Base-by-base conservation (phyloP, 495 filamentous ascomycete genomes). In the Talaromyces thailandensis region DNA sequence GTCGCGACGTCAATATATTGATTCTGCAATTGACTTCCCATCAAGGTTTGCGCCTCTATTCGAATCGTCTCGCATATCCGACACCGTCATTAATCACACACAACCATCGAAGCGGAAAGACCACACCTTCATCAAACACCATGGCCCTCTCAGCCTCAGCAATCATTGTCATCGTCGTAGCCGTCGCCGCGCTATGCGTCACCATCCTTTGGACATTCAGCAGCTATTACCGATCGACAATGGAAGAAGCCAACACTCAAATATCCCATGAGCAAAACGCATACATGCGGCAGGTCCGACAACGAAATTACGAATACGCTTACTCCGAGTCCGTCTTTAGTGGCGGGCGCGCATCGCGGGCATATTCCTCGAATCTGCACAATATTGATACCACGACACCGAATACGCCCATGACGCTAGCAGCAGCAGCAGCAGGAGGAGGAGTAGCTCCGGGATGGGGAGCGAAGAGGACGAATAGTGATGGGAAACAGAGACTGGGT, bases 201-300 rank as follows among this genome's bases (percentile, higher is more conserved):
- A 45, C 58, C 25, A 60, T 60, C 25, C 32, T 60, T 6, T 60
- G 58, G 58, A 31, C 58, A n/a, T 60, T 60, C 32, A 51, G 37
- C 37, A 23, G 31, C 58, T 26, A 45, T 24, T 60, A 60, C 35
- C n/a, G 55, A 57, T 57, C 55, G 2, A 57, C 55, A 23, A 57
- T 57, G 55, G 26, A 31, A 12, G 29, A 57, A 18, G 55, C 29
- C n/a, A 35, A 24, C 0, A 31, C 16, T 2, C 55, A 57, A 35
- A 57, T 57, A 35, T 35, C 55, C 16, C 29, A 63, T 24, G 61
- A 63, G 26, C 61, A 63, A 40, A 23, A 24, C n/a, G 35, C 61
- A 40, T 63, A 63, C 26, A 63, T 63, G 61, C 28, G 61, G 26
- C 51, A 63, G 26, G 40, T 63, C 14, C 61, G 61, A 11, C 61